Evolutionary conservation across 805 yeast genomes (phyloP).

Genomic region (Candida schatavii): DNA sequence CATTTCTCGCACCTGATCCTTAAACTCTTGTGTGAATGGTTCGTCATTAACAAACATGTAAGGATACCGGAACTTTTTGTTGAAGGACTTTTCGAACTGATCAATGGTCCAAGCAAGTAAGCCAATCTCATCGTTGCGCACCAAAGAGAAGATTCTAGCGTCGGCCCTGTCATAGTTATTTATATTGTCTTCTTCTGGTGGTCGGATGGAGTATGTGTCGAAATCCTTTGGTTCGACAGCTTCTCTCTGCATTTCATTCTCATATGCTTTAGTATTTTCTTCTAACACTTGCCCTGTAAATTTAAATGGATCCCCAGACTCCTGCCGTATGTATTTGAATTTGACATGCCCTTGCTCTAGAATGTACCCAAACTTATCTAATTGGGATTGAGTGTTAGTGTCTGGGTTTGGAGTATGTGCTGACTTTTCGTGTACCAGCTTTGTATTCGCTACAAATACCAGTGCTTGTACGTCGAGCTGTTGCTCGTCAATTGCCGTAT

Average conservation of each 20-base stretch:
- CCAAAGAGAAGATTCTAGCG: slow-evolving; percentile 17
- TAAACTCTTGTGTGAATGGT: slow-evolving; percentile 21
- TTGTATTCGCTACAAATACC: no score
- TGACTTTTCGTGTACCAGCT: no score
- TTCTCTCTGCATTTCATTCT: neutral
- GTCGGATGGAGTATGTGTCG: slow-evolving; percentile 26
- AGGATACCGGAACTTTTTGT: slow-evolving; percentile 20
- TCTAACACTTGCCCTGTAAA: no score
- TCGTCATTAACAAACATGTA: slow-evolving; percentile 26
- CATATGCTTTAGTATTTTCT: neutral
- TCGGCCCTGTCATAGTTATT: slow-evolving; percentile 20
- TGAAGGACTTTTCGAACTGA: slow-evolving; percentile 21
- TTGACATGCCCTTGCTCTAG: slow-evolving; percentile 28
- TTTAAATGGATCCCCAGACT: neutral
- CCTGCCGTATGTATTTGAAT: slow-evolving; percentile 30
- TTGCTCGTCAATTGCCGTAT: no score
- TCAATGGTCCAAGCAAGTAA: slow-evolving; percentile 16
- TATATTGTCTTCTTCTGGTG: slow-evolving; percentile 19
- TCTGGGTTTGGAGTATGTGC: no score
- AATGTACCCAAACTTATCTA: slow-evolving; percentile 10
- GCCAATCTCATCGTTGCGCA: slow-evolving; percentile 14
- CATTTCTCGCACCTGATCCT: slow-evolving; percentile 11
- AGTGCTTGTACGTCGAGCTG: no score
- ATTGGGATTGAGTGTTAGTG: slow-evolving; percentile 3
- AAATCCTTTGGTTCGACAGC: slow-evolving; percentile 45